Conservation (phyloP, 1,139 yeast genomes). For the Yamadazyma diospyri region DNA sequence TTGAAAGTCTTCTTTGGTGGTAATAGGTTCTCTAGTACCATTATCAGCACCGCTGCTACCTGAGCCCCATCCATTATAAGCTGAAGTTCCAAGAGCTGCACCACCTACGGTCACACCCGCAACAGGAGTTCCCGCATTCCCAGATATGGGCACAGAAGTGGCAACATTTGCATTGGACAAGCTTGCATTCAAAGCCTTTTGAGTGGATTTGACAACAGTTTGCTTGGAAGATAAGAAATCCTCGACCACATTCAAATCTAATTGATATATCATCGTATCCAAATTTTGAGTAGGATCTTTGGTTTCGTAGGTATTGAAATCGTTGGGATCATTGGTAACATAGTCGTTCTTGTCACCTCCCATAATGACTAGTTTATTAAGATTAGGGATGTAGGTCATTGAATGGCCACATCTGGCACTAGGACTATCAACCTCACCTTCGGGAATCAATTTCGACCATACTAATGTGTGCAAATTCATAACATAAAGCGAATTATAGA, state of each 20-base stretch:
- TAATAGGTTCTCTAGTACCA: constrained; percentile 13
- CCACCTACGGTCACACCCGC: constrained; percentile 13
- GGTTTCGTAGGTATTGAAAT: constrained; percentile 47
- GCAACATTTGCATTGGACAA: constrained; percentile 1
- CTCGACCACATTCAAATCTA: constrained; percentile 47
- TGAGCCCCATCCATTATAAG: constrained; percentile 7
- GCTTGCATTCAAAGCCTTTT: constrained; percentile 12
- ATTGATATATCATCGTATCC: constrained; percentile 61
- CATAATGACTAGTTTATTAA: constrained; percentile 74
- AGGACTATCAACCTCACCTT: constrained; percentile 49
- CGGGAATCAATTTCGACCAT: constrained; percentile 64
- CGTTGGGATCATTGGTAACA: constrained; percentile 32
- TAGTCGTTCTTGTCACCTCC: constrained; percentile 86
- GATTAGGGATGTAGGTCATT: constrained; percentile 63
- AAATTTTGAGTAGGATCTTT: constrained; percentile 42
- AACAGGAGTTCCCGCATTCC: constrained; percentile 9
- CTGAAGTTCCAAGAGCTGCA: constrained; percentile 11
- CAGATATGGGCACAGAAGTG: not conserved
- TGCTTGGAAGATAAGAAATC: constrained; percentile 24
- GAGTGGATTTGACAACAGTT: constrained; percentile 16
- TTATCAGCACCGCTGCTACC: constrained; percentile 2
- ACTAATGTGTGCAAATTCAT: constrained; percentile 68
- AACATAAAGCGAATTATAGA: constrained; percentile 67
- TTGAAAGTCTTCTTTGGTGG: constrained; percentile 19
- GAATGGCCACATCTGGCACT: constrained; percentile 95